phyloP scores from a whole-genome alignment of 2,329 filamentous ascomycete species.

The Chaetothyriales sp. region DNA sequence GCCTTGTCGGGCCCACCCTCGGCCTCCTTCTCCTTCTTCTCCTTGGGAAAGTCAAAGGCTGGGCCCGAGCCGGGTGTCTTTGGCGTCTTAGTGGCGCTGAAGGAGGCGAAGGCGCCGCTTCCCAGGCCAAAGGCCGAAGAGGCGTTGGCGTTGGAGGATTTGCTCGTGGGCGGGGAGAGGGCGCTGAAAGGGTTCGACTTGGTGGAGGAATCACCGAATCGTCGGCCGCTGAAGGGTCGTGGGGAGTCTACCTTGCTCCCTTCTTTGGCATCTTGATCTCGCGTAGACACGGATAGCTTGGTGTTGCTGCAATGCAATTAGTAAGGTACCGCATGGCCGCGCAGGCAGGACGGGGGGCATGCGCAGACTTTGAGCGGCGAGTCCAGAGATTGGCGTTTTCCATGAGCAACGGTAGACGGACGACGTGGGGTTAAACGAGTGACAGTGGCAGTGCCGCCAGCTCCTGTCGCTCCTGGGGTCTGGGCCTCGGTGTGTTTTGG shows the following conservation, averaged over 20 bases:
- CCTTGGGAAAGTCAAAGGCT: constrained; percentile 62
- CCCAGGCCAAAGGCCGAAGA: constrained; percentile 88
- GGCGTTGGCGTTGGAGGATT: constrained; percentile 61
- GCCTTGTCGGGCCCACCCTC: constrained; percentile 19
- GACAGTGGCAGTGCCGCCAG: neutral
- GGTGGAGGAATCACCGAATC: constrained; percentile 59
- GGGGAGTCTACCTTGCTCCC: constrained; percentile 43
- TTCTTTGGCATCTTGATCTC: constrained; percentile 43
- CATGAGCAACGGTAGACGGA: constrained; percentile 23
- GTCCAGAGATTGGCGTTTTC: constrained; percentile 40
- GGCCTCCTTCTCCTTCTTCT: constrained; percentile 48
- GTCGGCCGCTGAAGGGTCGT: constrained; percentile 56
- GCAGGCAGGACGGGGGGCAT: neutral
- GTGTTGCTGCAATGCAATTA: constrained; percentile 45
- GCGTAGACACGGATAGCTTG: constrained; percentile 82
- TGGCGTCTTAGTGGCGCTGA: constrained; percentile 72
- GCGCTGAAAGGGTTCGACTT: constrained; percentile 65
- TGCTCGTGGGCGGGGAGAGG: constrained; percentile 55
- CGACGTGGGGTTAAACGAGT: neutral
- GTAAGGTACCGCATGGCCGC: constrained; percentile 15
- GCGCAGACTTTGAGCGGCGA: constrained; percentile 34
- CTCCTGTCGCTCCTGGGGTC: neutral
- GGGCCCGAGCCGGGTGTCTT: constrained; percentile 58
- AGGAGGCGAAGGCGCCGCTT: constrained; percentile 92
- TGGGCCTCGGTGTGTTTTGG: neutral